phyloP scores from a whole-genome alignment of 2,329 filamentous ascomycete species.

The Fusarium robinianum region DNA sequence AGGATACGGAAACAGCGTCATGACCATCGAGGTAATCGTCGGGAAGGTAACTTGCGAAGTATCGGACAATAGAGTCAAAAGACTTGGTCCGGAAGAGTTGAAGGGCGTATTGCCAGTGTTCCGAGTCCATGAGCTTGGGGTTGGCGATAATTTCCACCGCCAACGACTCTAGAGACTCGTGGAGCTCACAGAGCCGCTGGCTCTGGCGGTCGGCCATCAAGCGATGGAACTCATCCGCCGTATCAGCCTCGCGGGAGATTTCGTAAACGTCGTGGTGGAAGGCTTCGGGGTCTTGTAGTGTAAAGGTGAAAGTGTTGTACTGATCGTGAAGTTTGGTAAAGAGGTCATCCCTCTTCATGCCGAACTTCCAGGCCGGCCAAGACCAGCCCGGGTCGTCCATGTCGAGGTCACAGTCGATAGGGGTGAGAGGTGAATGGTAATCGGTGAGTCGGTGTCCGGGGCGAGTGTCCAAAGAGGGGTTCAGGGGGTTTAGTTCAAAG shows the following conservation, averaged over 20 bases:
- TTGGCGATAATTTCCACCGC: slow-evolving; percentile 66
- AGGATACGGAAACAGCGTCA: slow-evolving; percentile 40
- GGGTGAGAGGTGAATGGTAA: slow-evolving; percentile 16
- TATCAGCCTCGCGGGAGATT: slow-evolving; percentile 56
- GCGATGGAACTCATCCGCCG: slow-evolving; percentile 58
- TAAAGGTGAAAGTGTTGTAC: slow-evolving; percentile 62
- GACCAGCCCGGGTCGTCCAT: slow-evolving; percentile 60
- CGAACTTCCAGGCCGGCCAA: slow-evolving; percentile 68
- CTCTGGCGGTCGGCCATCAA: slow-evolving; percentile 58
- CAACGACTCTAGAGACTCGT: slow-evolving; percentile 59
- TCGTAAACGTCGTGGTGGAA: slow-evolving; percentile 66
- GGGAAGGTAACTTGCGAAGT: slow-evolving; percentile 63
- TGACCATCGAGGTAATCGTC: slow-evolving; percentile 52
- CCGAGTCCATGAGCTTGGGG: slow-evolving; percentile 60
- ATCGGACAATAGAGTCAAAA: slow-evolving; percentile 63
- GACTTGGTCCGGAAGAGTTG: slow-evolving; percentile 64
- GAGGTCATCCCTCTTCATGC: slow-evolving; percentile 63
- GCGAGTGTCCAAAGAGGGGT: slow-evolving; percentile 29
- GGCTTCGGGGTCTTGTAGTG: slow-evolving; percentile 62
- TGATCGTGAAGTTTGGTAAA: slow-evolving; percentile 61
- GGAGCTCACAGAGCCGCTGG: slow-evolving; percentile 59
- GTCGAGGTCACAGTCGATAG: slow-evolving; percentile 52
- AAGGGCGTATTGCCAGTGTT: slow-evolving; percentile 62
- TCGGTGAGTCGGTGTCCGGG: slow-evolving; percentile 18
- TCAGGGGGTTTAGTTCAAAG: slow-evolving; percentile 29